phyloP scores from a whole-genome alignment of 306 rosid genomes.

The Clitoria ternatea region DNA sequence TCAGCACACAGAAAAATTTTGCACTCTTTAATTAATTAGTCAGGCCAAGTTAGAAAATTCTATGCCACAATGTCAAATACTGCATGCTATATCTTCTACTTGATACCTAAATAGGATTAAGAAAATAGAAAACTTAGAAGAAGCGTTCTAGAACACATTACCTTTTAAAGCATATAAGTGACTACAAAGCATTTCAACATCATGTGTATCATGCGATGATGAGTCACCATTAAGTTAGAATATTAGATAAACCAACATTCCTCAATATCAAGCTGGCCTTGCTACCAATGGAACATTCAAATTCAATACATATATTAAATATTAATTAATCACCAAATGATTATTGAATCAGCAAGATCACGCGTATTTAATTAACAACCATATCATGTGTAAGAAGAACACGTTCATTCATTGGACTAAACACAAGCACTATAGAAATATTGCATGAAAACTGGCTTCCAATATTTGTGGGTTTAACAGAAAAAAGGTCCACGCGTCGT shows the following conservation, averaged over 20 bases:
- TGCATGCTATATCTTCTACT: not conserved
- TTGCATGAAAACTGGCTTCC: constrained; percentile 57
- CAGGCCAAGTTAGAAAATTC: not conserved
- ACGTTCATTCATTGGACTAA: constrained; percentile 20
- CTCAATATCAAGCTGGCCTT: not conserved
- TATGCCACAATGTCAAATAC: constrained; percentile 26
- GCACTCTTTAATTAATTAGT: not conserved
- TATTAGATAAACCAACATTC: constrained; percentile 21
- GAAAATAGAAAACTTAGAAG: constrained; percentile 1
- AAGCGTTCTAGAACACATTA: constrained; percentile 8
- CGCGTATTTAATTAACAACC: too few relatives aligned
- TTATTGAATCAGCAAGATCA: too few relatives aligned
- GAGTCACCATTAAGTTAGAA: not conserved
- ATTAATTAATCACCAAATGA: not conserved
- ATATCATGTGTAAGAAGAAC: constrained; percentile 3
- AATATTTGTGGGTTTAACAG: constrained; percentile 27
- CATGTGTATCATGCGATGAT: constrained; percentile 24
- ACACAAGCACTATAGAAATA: not conserved
- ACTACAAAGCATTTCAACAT: constrained; percentile 26
- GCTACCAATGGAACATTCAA: not conserved
- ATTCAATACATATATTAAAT: too few relatives aligned
- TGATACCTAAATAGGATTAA: constrained; percentile 5
- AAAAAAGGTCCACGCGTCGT: constrained; percentile 67
- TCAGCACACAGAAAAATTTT: not conserved
- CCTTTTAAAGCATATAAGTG: not conserved